Percentiles rank a stretch among this genome's conserved stretches.
Evolutionary conservation across 2,329 filamentous ascomycete species (phyloP).

Genomic region (Cercospora zeae-maydis): DNA sequence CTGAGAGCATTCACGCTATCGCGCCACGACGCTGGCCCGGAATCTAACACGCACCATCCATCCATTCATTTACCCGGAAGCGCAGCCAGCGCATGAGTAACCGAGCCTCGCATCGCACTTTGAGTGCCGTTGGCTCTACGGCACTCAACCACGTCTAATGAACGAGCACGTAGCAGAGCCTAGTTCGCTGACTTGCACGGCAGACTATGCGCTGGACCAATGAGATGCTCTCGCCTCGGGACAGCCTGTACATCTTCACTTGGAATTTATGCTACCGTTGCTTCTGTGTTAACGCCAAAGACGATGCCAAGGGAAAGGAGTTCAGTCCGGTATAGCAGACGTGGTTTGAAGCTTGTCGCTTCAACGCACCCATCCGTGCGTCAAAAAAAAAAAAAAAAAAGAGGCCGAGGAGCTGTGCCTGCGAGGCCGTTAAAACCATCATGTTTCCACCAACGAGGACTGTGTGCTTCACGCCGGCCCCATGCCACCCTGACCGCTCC

Average conservation of each 20-base stretch:
- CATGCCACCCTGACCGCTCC: neutral
- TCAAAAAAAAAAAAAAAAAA: neutral
- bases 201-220: neutral
- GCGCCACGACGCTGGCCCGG: neutral
- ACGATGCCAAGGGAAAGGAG: neutral
- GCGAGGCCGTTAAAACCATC: neutral
- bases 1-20: too few relatives aligned
- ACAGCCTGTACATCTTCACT: neutral
- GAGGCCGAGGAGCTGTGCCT: constrained; percentile 1
- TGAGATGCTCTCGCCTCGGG: neutral
- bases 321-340: neutral
- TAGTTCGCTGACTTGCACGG: neutral
- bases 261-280: neutral
- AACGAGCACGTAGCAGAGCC: neutral
- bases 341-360: neutral
- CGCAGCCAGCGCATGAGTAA: neutral
- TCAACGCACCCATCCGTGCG: neutral
- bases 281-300: neutral
- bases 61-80: neutral
- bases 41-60: neutral
- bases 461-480: neutral
- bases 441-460: neutral
- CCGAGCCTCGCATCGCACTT: neutral
- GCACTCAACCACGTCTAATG: neutral
- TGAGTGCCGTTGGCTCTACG: neutral